Percentiles rank a stretch among this genome's conserved stretches.
These are phyloP conservation scores for Takashimella koratensis DNA, from an alignment of 1,284 basidiomycete species.

Conservation along the genomic window DNA sequence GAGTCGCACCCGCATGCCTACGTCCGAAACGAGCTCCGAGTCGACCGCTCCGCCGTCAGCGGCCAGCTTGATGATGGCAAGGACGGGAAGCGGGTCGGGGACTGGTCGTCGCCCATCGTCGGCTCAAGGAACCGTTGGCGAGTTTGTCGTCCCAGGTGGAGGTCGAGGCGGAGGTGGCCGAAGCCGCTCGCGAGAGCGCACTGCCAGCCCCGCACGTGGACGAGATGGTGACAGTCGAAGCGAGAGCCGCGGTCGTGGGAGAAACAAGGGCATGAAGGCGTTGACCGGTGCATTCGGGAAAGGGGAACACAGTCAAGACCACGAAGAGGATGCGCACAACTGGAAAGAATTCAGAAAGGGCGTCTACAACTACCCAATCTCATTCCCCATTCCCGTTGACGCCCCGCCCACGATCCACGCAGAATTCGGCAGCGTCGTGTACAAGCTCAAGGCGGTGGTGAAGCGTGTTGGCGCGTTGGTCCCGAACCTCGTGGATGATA, in stretches of 20 bases:
- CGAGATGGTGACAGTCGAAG: conserved; percentile 25
- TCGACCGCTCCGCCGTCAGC: neutral
- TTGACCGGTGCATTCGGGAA: conserved; percentile 45
- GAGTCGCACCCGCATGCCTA: conserved; percentile 15
- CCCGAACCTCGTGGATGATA: conserved; percentile 64
- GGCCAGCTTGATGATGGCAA: conserved; percentile 7
- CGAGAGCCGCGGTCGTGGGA: conserved; percentile 43
- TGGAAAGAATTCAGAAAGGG: conserved; percentile 92
- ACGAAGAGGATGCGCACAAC: conserved; percentile 52
- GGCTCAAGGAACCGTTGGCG: neutral
- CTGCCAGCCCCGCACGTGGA: conserved; percentile 10
- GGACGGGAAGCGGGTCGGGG: conserved; percentile 9
- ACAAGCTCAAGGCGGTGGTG: conserved; percentile 77
- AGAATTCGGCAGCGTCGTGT: conserved; percentile 73
- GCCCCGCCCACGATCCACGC: conserved; percentile 76
- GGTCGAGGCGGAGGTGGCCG: conserved; percentile 34
- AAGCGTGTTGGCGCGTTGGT: conserved; percentile 79
- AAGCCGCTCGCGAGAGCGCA: conserved; percentile 23
- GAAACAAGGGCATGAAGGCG: conserved; percentile 48
- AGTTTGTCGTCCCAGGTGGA: conserved; percentile 21
- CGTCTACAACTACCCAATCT: conserved; percentile 92
- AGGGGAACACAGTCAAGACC: conserved; percentile 52
- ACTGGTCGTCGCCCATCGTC: neutral
- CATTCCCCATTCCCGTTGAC: conserved; percentile 75
- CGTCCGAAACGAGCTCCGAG: conserved; percentile 1